A percentile compares a stretch with the other conserved stretches of the same genome.
Evolutionary conservation across 2,329 filamentous ascomycete genomes (phyloP).

Genomic region (Colletotrichum lini): DNA sequence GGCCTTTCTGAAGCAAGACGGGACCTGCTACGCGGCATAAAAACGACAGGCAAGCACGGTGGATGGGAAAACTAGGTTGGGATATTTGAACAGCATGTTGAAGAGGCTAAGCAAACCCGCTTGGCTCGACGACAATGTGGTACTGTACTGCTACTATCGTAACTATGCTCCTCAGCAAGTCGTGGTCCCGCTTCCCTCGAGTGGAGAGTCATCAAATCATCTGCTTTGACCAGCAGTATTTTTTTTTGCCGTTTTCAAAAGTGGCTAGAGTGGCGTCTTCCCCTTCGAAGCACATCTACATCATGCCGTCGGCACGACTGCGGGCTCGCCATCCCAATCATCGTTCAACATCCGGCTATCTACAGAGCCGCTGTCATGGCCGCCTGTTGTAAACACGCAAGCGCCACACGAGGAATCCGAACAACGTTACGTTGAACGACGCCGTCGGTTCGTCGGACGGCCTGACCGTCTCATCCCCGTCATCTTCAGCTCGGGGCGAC

Average conservation of each 20-base stretch:
- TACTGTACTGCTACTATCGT: conserved; percentile 33
- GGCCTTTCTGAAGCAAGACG: no score
- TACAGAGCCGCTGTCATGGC: not conserved
- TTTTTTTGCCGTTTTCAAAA: not conserved
- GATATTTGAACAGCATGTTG: not conserved
- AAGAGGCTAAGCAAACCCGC: not conserved
- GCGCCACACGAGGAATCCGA: not conserved
- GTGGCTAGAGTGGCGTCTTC: conserved; percentile 25
- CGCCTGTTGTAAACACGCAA: not conserved
- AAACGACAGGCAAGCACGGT: no score
- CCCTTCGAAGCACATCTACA: not conserved
- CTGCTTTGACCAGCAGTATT: not conserved
- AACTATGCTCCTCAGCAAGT: conserved; percentile 24
- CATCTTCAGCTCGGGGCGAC: not conserved
- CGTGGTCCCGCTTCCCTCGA: conserved; percentile 25
- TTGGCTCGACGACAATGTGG: conserved; percentile 8
- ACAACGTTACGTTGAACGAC: not conserved
- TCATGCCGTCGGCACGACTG: not conserved
- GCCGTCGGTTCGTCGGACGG: not conserved
- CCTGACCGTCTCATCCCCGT: not conserved
- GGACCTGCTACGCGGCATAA: no score
- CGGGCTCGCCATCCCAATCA: not conserved
- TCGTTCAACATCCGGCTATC: not conserved
- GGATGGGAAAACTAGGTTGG: not conserved
- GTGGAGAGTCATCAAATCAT: conserved; percentile 36